Conservation (phyloP, 2,329 filamentous ascomycete species). For the Nigrospora osmanthi region DNA sequence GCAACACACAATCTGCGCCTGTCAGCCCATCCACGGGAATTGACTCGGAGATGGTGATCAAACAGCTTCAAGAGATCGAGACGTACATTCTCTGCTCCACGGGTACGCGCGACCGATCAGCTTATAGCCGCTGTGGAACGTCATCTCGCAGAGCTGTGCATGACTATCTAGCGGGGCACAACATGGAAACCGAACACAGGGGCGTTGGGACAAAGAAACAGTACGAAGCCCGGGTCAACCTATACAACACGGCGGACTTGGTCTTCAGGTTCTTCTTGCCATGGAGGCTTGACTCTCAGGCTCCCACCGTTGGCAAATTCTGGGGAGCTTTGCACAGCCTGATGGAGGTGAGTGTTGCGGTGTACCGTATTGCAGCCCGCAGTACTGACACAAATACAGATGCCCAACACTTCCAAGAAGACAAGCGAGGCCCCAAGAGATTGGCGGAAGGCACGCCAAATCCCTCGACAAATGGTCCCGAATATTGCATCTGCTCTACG, state of each 20-base stretch:
- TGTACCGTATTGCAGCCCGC: too few species aligned
- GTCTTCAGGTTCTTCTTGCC: slow-evolving; percentile 15
- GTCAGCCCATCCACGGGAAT: too few species aligned
- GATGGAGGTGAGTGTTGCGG: slow-evolving; percentile 10
- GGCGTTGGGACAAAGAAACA: background rate
- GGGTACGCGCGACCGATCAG: slow-evolving; percentile 6
- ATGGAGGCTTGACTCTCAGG: background rate
- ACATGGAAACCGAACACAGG: slow-evolving; percentile 1
- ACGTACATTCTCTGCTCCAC: slow-evolving; percentile 8
- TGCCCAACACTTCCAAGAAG: background rate
- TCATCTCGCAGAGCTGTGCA: slow-evolving; percentile 9
- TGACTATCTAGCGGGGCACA: slow-evolving; percentile 5
- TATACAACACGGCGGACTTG: slow-evolving; percentile 14
- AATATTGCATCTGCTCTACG: slow-evolving; percentile 6
- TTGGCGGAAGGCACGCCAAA: too few species aligned
- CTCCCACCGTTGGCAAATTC: slow-evolving; percentile 12
- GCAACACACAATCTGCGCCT: background rate
- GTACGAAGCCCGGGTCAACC: slow-evolving; percentile 11
- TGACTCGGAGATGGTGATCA: too few species aligned
- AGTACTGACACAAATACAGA: background rate
- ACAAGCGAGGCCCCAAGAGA: too few species aligned
- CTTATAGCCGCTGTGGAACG: slow-evolving; percentile 7
- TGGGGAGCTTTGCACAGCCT: slow-evolving; percentile 12
- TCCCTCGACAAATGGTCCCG: too few species aligned
- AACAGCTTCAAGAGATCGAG: slow-evolving; percentile 7